Base-by-base conservation (phyloP, 2,329 filamentous ascomycete species). In the Aspergillus sp. region DNA sequence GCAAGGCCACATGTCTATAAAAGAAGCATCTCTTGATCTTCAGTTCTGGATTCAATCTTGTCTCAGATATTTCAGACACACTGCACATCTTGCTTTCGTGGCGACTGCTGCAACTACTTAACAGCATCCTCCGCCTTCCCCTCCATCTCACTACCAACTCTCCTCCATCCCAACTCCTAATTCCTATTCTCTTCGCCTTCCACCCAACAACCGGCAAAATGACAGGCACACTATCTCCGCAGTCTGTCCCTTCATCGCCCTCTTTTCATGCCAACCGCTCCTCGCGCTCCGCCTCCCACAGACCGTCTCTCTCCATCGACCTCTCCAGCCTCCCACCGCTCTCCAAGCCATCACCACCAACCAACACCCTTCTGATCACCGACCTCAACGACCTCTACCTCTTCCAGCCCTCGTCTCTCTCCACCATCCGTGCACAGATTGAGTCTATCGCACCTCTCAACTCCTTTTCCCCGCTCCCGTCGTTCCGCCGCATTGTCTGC, bases 291-390 rank as follows among this genome's bases (percentile, higher is more conserved):
- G 63, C 63, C 47, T 64, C 63, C 20, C 66, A 66, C 13, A 71
- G 70, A 48, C 72, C 73, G 22, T 69, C 73, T 0, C 71, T 80
- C 17, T 78, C 78, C 0, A 70, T 81, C 42, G 79, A 81, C 59
- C 70, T 81, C 41, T 76, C 75, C 53, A 72, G 68, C 56, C 64
- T 81, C 11, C 79, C 79, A 24, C 64, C 77, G 5, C 71, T 80
- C n/a, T 68, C 72, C 1, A 71, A 75, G 51, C 79, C 79, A 30
- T 70, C 77, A 13, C 76, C 77, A 9, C 78, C 79, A 17, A 76
- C 78, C 53, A 81, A 81, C 66, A 81, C 79, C 12, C 79, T 81
- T 54, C 69, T 81, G 13, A 79, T 81, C 57, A 81, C 79, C 45
- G 75, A 80, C 36, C 73, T 81, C 4, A 70, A 76, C 51, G 74